A percentile compares a stretch with the other conserved stretches of the same genome.
phyloP scores from a whole-genome alignment of 2,329 filamentous ascomycete species.

The Pyrenophora teres region DNA sequence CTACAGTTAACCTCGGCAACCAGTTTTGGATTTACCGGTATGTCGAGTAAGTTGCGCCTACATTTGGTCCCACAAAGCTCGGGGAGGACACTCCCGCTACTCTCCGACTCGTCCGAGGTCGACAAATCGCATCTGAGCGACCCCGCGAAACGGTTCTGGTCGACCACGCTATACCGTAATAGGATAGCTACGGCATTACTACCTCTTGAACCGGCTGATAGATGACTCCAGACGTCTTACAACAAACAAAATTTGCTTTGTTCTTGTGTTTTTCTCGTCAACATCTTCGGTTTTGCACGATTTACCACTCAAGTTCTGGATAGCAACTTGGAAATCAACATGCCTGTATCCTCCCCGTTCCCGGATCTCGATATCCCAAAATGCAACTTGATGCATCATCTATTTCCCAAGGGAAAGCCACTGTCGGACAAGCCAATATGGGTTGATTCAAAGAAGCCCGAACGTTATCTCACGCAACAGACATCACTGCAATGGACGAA shows the following conservation, averaged over 20 bases:
- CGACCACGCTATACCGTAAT: conserved; percentile 15
- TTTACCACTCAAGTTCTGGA: no score
- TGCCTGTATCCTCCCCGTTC: conserved; percentile 53
- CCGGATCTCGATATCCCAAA: conserved; percentile 52
- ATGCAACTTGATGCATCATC: conserved; percentile 48
- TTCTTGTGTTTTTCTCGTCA: background rate
- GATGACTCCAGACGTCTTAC: no score
- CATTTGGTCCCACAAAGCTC: conserved; percentile 13
- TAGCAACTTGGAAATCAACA: conserved; percentile 3
- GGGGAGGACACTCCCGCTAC: conserved; percentile 26
- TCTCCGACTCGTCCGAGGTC: conserved; percentile 35
- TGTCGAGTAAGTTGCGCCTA: no score
- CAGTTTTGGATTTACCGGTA: no score
- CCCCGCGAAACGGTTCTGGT: conserved; percentile 15
- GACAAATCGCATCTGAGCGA: conserved; percentile 20
- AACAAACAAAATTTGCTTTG: background rate
- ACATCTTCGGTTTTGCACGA: no score
- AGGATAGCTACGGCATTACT: conserved; percentile 21
- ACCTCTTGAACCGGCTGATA: conserved; percentile 1
- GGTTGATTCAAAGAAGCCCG: conserved; percentile 55
- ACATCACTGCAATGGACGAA: conserved; percentile 56
- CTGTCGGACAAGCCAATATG: conserved; percentile 54
- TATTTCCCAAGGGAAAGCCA: conserved; percentile 36
- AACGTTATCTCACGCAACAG: conserved; percentile 51
- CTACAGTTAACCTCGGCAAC: no score